Percentiles rank a stretch among this genome's conserved stretches.
Conservation (phyloP, 176 grass and related monocot genomes). For the Echinochloa phyllopogon region DNA sequence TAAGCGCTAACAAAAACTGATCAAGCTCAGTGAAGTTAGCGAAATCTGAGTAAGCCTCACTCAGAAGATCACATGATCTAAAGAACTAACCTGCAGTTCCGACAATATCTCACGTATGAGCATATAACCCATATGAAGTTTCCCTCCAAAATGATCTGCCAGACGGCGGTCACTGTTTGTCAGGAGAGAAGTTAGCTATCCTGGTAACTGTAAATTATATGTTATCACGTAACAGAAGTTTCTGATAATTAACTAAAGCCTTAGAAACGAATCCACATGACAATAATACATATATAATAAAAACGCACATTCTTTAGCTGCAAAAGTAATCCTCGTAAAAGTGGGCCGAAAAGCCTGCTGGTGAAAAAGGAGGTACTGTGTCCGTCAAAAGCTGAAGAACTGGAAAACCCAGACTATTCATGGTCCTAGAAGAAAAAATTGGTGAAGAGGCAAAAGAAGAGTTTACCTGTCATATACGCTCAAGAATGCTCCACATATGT, state of each 20-base stretch:
- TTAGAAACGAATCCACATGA: conserved; percentile 43
- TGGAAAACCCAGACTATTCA: conserved; percentile 45
- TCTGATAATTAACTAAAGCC: conserved; percentile 31
- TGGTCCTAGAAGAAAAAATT: conserved; percentile 37
- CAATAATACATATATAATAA: conserved; percentile 54
- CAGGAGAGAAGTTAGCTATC: conserved; percentile 33
- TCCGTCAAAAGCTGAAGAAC: conserved; percentile 72
- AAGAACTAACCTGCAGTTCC: conserved; percentile 67
- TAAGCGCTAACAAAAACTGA: conserved; percentile 30
- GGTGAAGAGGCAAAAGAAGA: conserved; percentile 17
- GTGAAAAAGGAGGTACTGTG: conserved; percentile 63
- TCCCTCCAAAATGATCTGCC: conserved; percentile 99
- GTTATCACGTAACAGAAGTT: conserved; percentile 16
- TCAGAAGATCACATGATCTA: neutral
- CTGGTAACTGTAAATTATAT: neutral
- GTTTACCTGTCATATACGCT: conserved; percentile 82
- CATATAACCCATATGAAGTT: conserved; percentile 97
- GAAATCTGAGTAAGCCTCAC: conserved; percentile 29
- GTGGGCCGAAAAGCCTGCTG: conserved; percentile 84
- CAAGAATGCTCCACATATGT: conserved; percentile 99
- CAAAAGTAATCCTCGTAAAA: conserved; percentile 89
- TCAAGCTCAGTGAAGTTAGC: conserved; percentile 32
- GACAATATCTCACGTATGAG: conserved; percentile 85
- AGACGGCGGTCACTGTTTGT: conserved; percentile 85
- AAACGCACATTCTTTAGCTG: conserved; percentile 92